Conservation (phyloP, 352 stramenopile genomes). For the Peronospora farinosa region DNA sequence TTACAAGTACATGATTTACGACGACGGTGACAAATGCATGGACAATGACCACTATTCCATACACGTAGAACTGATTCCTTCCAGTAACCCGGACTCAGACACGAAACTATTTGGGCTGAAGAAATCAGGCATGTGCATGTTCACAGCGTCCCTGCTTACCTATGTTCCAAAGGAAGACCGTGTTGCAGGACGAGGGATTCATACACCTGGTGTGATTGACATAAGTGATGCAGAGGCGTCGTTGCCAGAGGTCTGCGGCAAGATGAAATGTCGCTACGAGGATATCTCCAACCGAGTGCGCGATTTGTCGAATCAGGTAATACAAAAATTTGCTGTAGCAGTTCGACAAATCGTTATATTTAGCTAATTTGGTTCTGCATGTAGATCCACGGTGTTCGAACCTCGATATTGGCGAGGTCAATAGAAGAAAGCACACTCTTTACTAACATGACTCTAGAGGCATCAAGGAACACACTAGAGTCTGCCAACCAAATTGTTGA, state of each 20-base stretch:
- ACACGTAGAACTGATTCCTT: constrained; percentile 46
- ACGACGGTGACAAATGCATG: constrained; percentile 64
- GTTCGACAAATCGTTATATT: not conserved
- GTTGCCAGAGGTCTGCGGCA: constrained; percentile 55
- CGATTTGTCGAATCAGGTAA: constrained; percentile 49
- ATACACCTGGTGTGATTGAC: constrained; percentile 61
- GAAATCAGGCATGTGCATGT: constrained; percentile 51
- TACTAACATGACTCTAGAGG: constrained; percentile 44
- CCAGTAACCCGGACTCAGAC: constrained; percentile 30
- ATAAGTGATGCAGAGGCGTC: constrained; percentile 49
- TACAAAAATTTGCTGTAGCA: not conserved
- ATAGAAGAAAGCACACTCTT: constrained; percentile 29
- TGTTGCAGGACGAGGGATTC: constrained; percentile 40
- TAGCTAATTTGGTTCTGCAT: constrained; percentile 5
- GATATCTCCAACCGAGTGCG: constrained; percentile 42
- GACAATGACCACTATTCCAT: constrained; percentile 41
- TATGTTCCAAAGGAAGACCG: constrained; percentile 42
- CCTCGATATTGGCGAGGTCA: constrained; percentile 16
- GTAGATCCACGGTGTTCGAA: constrained; percentile 28
- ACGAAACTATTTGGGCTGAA: constrained; percentile 49
- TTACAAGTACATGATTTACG: constrained; percentile 77
- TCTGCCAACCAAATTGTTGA: constrained; percentile 51
- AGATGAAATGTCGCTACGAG: constrained; percentile 67
- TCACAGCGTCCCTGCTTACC: constrained; percentile 41
- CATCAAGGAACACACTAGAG: constrained; percentile 49